Base-by-base conservation (phyloP, 2,329 filamentous ascomycete genomes). In the Aspergillus quadricinctus region DNA sequence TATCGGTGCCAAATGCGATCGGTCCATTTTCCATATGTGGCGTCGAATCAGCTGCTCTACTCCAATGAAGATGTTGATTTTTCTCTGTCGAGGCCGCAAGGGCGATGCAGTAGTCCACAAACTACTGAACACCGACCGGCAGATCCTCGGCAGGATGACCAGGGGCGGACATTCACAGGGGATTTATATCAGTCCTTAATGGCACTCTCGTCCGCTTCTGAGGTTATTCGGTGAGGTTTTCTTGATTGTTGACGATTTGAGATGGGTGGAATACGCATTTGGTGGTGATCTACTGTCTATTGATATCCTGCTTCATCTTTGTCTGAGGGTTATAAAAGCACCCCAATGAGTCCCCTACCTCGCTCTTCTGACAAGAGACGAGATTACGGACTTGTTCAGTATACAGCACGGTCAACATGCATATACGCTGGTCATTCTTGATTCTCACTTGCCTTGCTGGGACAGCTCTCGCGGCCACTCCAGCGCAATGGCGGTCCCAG, bases 401-500 rank as follows among this genome's bases (percentile, higher is more conserved):
- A 29, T 10, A 37, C 2, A 17, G 5, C 19, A 45, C 6, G n/a
- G 3, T 19, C n/a, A 61, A 49, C 8, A 69, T 70, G 68, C 54
- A 57, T 50, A 31, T 63, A 1, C 52, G 52, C n/a, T 59, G 52
- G 53, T 53, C 31, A 49, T 53, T 41, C 48, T 60, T 55, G 45
- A 55, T 50, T 60, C 60, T 70, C n/a, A 53, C 58, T 11, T 55
- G 58, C 46, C 48, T 71, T 4, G 40, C 60, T 25, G 53, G 62
- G n/a, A 60, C 61, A 4, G 64, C 61, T 14, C 56, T 69, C 43
- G 71, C 69, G 19, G 69, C 69, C 2, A 68, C 68, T 9, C 69
- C 70, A 1, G 69, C 61, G 4, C 58, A 74, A 54, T 78, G 76
- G 77, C 70, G 73, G 25, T 66, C 66, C 9, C 75, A 73, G 53